Evolutionary conservation across 192 early-diverging fungal species (phyloP), one percentile per base, ranked within the genome.

Genomic region (Coemansia sp.): DNA sequence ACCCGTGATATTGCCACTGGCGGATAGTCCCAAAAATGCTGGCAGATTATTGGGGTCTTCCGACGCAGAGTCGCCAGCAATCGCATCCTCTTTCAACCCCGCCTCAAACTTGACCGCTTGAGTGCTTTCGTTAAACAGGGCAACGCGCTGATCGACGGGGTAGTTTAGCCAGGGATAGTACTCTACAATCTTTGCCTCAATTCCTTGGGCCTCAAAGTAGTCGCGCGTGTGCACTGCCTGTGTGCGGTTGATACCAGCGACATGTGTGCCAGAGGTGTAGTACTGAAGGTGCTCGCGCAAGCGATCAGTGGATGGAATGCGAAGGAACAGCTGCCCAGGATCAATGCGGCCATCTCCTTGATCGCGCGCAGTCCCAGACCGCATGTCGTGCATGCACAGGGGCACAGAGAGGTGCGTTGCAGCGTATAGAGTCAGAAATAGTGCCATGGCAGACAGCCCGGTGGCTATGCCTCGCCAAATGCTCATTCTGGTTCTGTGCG

Each of bases 11-110:
- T 87, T 85, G 7, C 87, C 89, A 15, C 80, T 72, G 10, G 76
- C 84, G 31, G 88, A 84, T 67, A 85, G 85, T 19, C 84, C 89
- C 66, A 89, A 89, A 68, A 91, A 91, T 2, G 89, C 75, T 0
- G 86, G 85, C 9, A 87, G 65, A 31, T 75, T 84, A 31, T 87
- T 78, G 32, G 82, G 75, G 42, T 88, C 82, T 12, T 86, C 77
- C 10, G 86, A 84, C 4, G 89, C 85, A 27, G 80, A 64, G 67
- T 91, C 90, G 21, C 86, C 86, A n/a, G 86, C 77, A 27, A 91
- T 66, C 17, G 73, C 32, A 19, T 87, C 87, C 66, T 91, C 90
- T 11, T 53, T 62, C 32, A 91, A 72, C 23, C 69, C 66, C 1
- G 89, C 90, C 41, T 87, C 85, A 66, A 82, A 91, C 29, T 58